Percentiles rank a stretch among this genome's conserved stretches.
phyloP scores from a whole-genome alignment of 345 rosid genomes.

The Erucastrum elatum region DNA sequence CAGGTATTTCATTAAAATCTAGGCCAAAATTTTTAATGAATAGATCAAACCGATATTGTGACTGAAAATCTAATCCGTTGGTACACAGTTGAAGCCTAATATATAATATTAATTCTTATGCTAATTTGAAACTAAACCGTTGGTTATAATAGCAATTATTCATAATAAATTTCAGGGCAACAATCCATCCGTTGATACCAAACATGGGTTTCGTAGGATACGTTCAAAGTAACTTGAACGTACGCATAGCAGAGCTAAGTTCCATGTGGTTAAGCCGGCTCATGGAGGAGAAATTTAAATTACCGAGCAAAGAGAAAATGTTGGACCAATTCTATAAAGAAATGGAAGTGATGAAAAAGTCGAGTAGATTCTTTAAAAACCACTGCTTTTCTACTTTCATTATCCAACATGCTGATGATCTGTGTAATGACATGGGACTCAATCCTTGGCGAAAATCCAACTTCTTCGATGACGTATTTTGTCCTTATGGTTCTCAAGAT shows the following conservation, averaged over 20 bases:
- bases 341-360: slow-evolving; percentile 55
- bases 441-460: slow-evolving; percentile 64
- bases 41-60: not conserved
- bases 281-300: slow-evolving; percentile 53
- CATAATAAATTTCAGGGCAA: slow-evolving; percentile 50
- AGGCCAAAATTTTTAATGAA: not conserved
- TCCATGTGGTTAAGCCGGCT: slow-evolving; percentile 70
- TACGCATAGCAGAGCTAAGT: slow-evolving; percentile 76
- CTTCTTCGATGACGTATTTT: slow-evolving; percentile 66
- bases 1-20: slow-evolving; percentile 45
- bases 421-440: slow-evolving; percentile 85
- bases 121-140: not conserved
- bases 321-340: slow-evolving; percentile 55
- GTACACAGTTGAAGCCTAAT: too few species aligned
- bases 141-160: not conserved
- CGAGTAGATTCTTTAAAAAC: slow-evolving; percentile 72
- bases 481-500: slow-evolving; percentile 71
- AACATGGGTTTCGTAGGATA: slow-evolving; percentile 78
- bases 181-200: slow-evolving; percentile 81
- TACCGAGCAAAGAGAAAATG: slow-evolving; percentile 70
- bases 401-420: slow-evolving; percentile 78
- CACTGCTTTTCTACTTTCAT: slow-evolving; percentile 89
- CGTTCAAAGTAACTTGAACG: slow-evolving; percentile 69
- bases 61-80: too few species aligned
- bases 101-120: not conserved